Percentiles rank a stretch among this genome's conserved stretches.
Conservation (phyloP, 2,329 filamentous ascomycete species). For the Cercospora sojina region DNA sequence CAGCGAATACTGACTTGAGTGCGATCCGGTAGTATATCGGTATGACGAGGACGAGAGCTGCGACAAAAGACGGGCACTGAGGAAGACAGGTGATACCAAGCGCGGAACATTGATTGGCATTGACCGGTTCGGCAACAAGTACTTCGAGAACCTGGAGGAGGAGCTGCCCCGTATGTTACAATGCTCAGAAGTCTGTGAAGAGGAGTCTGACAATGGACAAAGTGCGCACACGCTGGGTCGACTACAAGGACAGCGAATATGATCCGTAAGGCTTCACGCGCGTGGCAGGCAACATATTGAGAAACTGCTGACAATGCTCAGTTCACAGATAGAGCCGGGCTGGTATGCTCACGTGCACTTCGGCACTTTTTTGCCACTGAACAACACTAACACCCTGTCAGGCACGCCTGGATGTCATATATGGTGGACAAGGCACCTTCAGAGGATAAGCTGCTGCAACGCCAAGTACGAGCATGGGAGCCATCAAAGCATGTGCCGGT, state of each 20-base stretch:
- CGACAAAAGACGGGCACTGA: neutral
- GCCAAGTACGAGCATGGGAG: slow-evolving; percentile 73
- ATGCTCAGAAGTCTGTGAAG: neutral
- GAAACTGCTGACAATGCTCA: slow-evolving; percentile 47
- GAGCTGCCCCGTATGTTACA: slow-evolving; percentile 77
- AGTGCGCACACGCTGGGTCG: slow-evolving; percentile 97
- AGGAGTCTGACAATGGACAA: slow-evolving; percentile 15
- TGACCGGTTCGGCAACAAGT: slow-evolving; percentile 96
- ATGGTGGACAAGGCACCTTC: slow-evolving; percentile 81
- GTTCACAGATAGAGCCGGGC: slow-evolving; percentile 84
- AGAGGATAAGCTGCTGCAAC: slow-evolving; percentile 69
- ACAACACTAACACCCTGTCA: slow-evolving; percentile 33
- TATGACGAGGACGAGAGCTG: slow-evolving; percentile 24
- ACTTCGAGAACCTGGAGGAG: slow-evolving; percentile 85
- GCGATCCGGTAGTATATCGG: slow-evolving; percentile 38
- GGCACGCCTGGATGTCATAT: slow-evolving; percentile 97
- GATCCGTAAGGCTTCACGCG: slow-evolving; percentile 59
- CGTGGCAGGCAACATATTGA: neutral
- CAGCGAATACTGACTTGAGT: slow-evolving; percentile 20
- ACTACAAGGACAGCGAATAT: slow-evolving; percentile 86
- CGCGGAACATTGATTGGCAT: slow-evolving; percentile 78
- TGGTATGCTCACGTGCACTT: slow-evolving; percentile 53
- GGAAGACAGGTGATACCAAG: slow-evolving; percentile 82
- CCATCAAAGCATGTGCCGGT: slow-evolving; percentile 70
- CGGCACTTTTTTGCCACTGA: neutral